Evolutionary conservation across 257 asterid genomes (phyloP).

Genomic region (Datura wrightii): DNA sequence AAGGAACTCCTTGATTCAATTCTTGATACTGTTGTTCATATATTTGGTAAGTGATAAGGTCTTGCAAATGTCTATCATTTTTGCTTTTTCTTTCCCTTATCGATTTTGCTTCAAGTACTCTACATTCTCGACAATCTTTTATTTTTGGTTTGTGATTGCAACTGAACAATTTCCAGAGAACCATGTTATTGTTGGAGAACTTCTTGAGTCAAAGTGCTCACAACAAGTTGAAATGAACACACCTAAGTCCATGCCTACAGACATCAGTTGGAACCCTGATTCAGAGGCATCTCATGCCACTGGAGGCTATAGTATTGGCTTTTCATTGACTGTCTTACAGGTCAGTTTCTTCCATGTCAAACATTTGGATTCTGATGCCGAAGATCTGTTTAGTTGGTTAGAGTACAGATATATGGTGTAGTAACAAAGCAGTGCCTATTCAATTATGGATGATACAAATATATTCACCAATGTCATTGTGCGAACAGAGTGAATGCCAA

Average conservation of each 20-base stretch:
- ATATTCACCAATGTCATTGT: slow-evolving; percentile 24
- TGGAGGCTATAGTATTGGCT: slow-evolving; percentile 94
- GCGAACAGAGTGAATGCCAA: slow-evolving; percentile 94
- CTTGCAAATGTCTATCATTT: slow-evolving; percentile 35
- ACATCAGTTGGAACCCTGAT: slow-evolving; percentile 81
- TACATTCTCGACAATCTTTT: slow-evolving; percentile 22
- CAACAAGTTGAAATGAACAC: slow-evolving; percentile 89
- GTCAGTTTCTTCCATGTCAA: slow-evolving; percentile 47
- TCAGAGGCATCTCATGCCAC: slow-evolving; percentile 81
- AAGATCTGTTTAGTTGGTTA: slow-evolving; percentile 24
- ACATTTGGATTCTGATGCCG: slow-evolving; percentile 33
- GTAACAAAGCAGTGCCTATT: slow-evolving; percentile 24
- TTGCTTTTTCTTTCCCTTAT: slow-evolving; percentile 33
- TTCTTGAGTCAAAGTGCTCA: slow-evolving; percentile 89
- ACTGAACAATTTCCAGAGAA: slow-evolving; percentile 66
- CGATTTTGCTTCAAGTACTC: slow-evolving; percentile 32
- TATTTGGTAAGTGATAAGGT: slow-evolving; percentile 69
- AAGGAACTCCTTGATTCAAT: slow-evolving; percentile 88
- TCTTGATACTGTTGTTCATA: slow-evolving; percentile 76
- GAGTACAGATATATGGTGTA: slow-evolving; percentile 21
- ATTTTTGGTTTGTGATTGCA: slow-evolving; percentile 30
- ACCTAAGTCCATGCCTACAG: slow-evolving; percentile 76
- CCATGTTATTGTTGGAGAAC: slow-evolving; percentile 97
- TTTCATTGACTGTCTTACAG: slow-evolving; percentile 92
- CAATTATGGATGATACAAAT: slow-evolving; percentile 23